A percentile compares a stretch with the other conserved stretches of the same genome.
Conservation (phyloP, 1,284 basidiomycete species). For the Neolentinus lepideus region DNA sequence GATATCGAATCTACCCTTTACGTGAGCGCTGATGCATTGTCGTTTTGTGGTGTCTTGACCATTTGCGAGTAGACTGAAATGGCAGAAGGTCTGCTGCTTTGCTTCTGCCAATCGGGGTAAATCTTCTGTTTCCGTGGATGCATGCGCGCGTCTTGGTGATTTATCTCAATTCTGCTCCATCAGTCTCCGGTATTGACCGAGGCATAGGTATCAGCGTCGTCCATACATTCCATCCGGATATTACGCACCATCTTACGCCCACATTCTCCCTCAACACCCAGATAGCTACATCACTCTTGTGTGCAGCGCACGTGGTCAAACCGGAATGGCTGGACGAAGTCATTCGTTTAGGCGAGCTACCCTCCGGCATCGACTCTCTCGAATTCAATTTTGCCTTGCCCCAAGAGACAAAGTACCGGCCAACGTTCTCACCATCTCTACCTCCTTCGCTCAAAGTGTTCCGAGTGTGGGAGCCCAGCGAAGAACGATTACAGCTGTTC, state of each 20-base stretch:
- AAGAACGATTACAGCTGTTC: slow-evolving; percentile 49
- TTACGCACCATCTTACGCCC: slow-evolving; percentile 56
- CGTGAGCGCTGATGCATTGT: slow-evolving; percentile 26
- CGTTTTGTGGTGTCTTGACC: slow-evolving; percentile 3
- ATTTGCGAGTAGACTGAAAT: slow-evolving; percentile 33
- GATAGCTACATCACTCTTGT: slow-evolving; percentile 49
- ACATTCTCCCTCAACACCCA: slow-evolving; percentile 39
- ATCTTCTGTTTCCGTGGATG: slow-evolving; percentile 24
- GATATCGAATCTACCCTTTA: slow-evolving; percentile 33
- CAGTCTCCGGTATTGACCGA: not conserved
- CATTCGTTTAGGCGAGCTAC: slow-evolving; percentile 35
- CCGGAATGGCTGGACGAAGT: slow-evolving; percentile 58
- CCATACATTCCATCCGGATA: slow-evolving; percentile 30
- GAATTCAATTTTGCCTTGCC: slow-evolving; percentile 47
- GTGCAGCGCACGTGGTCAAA: slow-evolving; percentile 47
- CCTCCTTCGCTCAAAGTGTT: slow-evolving; percentile 38
- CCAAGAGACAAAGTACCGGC: slow-evolving; percentile 44
- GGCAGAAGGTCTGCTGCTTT: slow-evolving; percentile 48
- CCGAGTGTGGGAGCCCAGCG: slow-evolving; percentile 57
- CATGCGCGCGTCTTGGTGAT: slow-evolving; percentile 51
- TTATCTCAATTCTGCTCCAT: not conserved
- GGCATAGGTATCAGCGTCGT: slow-evolving; percentile 46
- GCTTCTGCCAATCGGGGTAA: slow-evolving; percentile 25
- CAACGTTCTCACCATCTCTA: slow-evolving; percentile 43
- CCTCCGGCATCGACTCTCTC: slow-evolving; percentile 26